Evolutionary conservation across 768 basidiomycete genomes (phyloP).

Genomic region (Pleurotus giganteus): DNA sequence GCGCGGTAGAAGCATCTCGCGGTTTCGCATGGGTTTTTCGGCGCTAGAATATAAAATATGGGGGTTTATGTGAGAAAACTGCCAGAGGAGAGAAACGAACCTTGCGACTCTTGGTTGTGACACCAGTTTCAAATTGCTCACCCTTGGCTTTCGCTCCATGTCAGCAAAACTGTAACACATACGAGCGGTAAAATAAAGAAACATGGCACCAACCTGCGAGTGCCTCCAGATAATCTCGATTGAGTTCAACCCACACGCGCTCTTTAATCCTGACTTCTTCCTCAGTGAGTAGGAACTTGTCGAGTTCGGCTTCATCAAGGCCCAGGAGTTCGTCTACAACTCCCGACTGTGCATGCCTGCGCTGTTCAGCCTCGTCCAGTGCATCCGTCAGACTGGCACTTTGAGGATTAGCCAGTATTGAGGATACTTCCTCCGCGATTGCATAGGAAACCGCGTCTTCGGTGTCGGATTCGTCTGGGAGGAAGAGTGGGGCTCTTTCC

Average conservation of each 20-base stretch:
- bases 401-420: slow-evolving; percentile 60
- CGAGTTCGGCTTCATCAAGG: slow-evolving; percentile 90
- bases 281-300: slow-evolving; percentile 72
- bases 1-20: slow-evolving; percentile 70
- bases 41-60: slow-evolving; percentile 40
- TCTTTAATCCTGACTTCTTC: slow-evolving; percentile 86
- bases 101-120: slow-evolving; percentile 65
- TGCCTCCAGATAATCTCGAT: slow-evolving; percentile 86
- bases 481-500: slow-evolving; percentile 8
- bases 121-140: slow-evolving; percentile 44
- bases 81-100: slow-evolving; percentile 54
- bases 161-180: slow-evolving; percentile 36
- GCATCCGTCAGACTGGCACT: slow-evolving; percentile 59
- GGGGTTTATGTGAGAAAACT: slow-evolving; percentile 22
- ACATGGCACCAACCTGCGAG: slow-evolving; percentile 63
- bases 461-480: slow-evolving; percentile 24
- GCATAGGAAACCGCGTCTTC: slow-evolving; percentile 63
- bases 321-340: slow-evolving; percentile 65
- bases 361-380: slow-evolving; percentile 64
- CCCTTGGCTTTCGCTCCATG: slow-evolving; percentile 61
- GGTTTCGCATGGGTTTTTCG: slow-evolving; percentile 64
- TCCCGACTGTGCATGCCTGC: slow-evolving; percentile 44
- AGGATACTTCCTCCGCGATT: slow-evolving; percentile 68
- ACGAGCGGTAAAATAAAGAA: slow-evolving; percentile 8
- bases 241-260: slow-evolving; percentile 92